Evolutionary conservation across 768 basidiomycete species (phyloP).

Genomic region (Tremella yokohamensis): DNA sequence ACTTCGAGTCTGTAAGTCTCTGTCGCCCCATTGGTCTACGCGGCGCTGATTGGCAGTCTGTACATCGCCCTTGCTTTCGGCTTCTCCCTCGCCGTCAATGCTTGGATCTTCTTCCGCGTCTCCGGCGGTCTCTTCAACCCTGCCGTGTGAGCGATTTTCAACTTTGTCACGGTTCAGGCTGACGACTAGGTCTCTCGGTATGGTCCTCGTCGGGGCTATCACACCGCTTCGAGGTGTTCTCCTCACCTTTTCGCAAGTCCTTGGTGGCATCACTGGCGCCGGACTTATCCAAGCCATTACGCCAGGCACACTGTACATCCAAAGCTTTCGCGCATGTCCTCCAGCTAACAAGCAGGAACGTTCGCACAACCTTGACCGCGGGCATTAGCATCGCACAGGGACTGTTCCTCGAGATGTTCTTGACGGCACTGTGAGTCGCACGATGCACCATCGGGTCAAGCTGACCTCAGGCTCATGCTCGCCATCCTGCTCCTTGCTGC

Average conservation of each 20-base stretch:
- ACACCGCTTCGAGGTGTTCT: constrained; percentile 49
- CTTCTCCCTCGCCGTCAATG: constrained; percentile 49
- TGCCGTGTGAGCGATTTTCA: constrained; percentile 33
- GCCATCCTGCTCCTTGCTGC: constrained; percentile 47
- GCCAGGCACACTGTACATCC: constrained; percentile 44
- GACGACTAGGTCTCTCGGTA: constrained; percentile 40
- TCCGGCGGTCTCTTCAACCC: constrained; percentile 53
- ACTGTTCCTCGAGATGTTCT: constrained; percentile 53
- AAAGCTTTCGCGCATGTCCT: neutral
- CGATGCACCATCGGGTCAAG: neutral
- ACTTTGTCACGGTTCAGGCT: neutral
- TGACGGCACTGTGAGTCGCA: constrained; percentile 40
- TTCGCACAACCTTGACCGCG: constrained; percentile 33
- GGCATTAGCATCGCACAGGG: constrained; percentile 49
- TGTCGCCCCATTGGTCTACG: neutral
- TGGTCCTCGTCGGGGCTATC: constrained; percentile 50
- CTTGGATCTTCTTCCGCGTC: constrained; percentile 52
- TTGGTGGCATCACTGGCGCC: constrained; percentile 50
- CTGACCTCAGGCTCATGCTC: constrained; percentile 28
- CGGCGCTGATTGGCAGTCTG: constrained; percentile 15
- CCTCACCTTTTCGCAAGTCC: constrained; percentile 47
- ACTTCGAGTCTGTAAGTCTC: constrained; percentile 35
- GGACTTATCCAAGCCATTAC: constrained; percentile 48
- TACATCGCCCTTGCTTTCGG: constrained; percentile 50
- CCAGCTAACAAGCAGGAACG: neutral